Evolutionary conservation across 2,329 filamentous ascomycete genomes (phyloP).

Genomic region (Ophiognomonia clavigignenti-juglandacearum): DNA sequence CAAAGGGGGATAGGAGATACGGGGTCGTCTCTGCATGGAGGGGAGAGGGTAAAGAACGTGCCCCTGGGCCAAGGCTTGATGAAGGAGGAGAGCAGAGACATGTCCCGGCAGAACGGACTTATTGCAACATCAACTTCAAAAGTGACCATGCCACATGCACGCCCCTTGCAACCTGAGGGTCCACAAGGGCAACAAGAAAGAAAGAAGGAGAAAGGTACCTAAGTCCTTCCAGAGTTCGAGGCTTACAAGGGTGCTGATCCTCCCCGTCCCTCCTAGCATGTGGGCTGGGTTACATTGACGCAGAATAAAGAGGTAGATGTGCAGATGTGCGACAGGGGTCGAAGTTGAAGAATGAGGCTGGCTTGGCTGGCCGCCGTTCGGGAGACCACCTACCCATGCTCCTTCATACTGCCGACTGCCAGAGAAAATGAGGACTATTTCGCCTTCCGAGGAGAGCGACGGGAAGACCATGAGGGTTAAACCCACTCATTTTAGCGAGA

Average conservation of each 20-base stretch:
- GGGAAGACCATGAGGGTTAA: too few species aligned
- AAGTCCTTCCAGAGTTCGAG: not conserved
- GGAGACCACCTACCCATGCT: too few species aligned
- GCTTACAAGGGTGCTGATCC: not conserved
- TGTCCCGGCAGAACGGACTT: constrained; percentile 6
- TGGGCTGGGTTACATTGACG: constrained; percentile 8
- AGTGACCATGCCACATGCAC: constrained; percentile 1
- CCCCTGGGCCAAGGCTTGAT: too few species aligned
- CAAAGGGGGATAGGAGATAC: constrained; percentile 5
- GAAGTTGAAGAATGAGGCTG: not conserved
- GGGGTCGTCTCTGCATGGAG: constrained; percentile 3
- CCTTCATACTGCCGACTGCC: too few species aligned
- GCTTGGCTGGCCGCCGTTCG: constrained; percentile 11
- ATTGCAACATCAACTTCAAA: not conserved
- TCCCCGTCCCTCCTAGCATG: constrained; percentile 13
- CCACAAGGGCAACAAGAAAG: not conserved
- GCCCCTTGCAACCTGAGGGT: constrained; percentile 1
- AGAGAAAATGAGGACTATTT: too few species aligned
- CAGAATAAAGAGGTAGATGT: constrained; percentile 5
- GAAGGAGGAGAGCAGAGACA: too few species aligned
- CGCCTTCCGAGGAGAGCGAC: too few species aligned
- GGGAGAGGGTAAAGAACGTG: not conserved
- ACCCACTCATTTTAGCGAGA: too few species aligned
- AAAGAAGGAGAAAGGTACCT: constrained; percentile 7
- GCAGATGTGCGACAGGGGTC: constrained; percentile 10